phyloP scores from a whole-genome alignment of 108 stramenopile genomes.

The Aurantiochytrium sp. region DNA sequence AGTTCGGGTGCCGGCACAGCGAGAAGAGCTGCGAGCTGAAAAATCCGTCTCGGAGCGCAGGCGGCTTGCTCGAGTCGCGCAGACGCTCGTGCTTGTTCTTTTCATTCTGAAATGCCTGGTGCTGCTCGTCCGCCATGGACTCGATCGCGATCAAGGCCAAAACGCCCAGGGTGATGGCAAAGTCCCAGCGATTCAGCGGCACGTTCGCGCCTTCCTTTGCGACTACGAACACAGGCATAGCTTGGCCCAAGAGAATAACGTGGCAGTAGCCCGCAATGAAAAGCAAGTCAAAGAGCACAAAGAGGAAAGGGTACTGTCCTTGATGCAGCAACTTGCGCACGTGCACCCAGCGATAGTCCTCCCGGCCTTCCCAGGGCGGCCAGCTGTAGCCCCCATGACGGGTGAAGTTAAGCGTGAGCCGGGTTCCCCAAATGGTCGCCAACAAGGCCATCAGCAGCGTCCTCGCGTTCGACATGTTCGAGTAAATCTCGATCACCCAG shows the following conservation, averaged over 20 bases:
- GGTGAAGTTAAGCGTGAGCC: constrained; percentile 65
- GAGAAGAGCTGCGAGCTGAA: constrained; percentile 55
- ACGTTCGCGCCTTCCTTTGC: neutral
- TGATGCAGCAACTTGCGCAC: constrained; percentile 40
- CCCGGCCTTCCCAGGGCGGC: constrained; percentile 54
- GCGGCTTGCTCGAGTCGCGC: neutral
- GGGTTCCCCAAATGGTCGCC: constrained; percentile 58
- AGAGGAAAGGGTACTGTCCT: constrained; percentile 40
- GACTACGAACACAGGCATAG: constrained; percentile 51
- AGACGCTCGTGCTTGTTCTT: constrained; percentile 33
- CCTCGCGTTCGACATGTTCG: neutral
- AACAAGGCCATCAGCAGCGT: constrained; percentile 55
- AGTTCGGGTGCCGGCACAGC: constrained; percentile 45
- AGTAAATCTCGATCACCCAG: neutral
- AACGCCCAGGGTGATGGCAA: constrained; percentile 35
- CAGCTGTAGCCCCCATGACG: constrained; percentile 64
- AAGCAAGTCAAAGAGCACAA: constrained; percentile 58
- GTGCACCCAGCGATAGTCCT: constrained; percentile 68
- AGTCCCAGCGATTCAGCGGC: constrained; percentile 47
- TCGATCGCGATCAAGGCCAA: constrained; percentile 51
- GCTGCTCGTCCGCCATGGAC: constrained; percentile 65
- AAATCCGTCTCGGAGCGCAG: constrained; percentile 46
- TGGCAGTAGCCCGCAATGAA: constrained; percentile 65
- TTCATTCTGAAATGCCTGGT: constrained; percentile 60
- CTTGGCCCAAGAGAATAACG: constrained; percentile 55